A percentile compares a stretch with the other conserved stretches of the same genome.
Conservation (phyloP, 495 filamentous ascomycete genomes). For the Neurospora africana region DNA sequence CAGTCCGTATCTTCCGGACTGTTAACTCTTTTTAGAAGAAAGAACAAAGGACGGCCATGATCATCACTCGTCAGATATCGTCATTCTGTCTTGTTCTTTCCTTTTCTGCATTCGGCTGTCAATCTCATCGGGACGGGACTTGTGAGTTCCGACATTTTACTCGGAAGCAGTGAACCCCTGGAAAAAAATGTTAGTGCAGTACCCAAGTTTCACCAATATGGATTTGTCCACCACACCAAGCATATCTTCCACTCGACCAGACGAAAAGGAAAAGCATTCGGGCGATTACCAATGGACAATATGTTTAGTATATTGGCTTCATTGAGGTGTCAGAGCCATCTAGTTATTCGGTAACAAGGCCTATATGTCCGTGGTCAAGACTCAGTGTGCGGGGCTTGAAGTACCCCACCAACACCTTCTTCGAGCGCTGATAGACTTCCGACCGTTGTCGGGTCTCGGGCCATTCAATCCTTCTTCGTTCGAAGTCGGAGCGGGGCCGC, state of each 20-base stretch:
- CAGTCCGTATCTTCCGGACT: neutral
- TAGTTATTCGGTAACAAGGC: no score
- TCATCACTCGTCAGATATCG: neutral
- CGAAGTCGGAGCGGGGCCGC: neutral
- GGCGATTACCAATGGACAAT: no score
- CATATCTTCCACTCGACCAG: neutral
- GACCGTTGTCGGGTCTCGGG: no score
- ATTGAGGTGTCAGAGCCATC: neutral
- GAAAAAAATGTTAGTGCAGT: neutral
- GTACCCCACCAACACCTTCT: neutral
- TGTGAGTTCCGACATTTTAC: neutral
- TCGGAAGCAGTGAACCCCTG: neutral
- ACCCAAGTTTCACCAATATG: neutral
- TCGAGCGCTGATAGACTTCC: no score
- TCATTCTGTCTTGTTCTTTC: neutral
- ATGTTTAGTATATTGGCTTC: neutral
- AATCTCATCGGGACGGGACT: neutral
- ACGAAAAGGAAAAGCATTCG: neutral
- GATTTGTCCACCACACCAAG: neutral
- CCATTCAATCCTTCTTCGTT: no score
- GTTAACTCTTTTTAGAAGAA: neutral
- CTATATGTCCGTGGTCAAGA: neutral
- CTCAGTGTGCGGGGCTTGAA: neutral
- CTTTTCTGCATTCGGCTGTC: neutral
- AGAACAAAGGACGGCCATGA: neutral